phyloP scores from a whole-genome alignment of 176 grass and related monocot genomes.

The Avena eriantha region DNA sequence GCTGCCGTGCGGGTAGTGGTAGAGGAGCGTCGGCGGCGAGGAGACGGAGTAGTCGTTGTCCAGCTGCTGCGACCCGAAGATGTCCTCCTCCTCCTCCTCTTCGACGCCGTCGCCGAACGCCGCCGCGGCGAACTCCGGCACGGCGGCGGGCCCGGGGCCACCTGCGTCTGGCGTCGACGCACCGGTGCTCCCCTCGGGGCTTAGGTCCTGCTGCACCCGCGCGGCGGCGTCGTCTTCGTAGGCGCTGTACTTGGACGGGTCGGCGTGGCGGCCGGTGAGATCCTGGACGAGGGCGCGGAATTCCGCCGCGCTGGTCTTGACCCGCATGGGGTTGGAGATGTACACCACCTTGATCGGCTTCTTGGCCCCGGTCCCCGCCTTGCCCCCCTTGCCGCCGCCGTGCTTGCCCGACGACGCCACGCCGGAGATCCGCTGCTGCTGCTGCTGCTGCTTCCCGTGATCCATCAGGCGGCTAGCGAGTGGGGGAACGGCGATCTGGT shows the following conservation, averaged over 20 bases:
- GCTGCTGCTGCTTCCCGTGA: slow-evolving; percentile 27
- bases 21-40: slow-evolving; percentile 58
- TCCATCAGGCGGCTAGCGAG: slow-evolving; percentile 35
- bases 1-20: slow-evolving; percentile 47
- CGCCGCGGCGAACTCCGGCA: slow-evolving; percentile 6
- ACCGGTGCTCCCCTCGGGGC: slow-evolving; percentile 31
- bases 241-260: slow-evolving; percentile 62
- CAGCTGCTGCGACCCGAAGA: slow-evolving; percentile 54
- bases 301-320: slow-evolving; percentile 61
- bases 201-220: neutral
- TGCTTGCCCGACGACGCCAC: slow-evolving; percentile 35
- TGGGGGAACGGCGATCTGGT: slow-evolving; percentile 31
- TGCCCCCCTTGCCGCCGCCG: slow-evolving; percentile 27
- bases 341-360: slow-evolving; percentile 90
- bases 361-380: slow-evolving; percentile 45
- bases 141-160: slow-evolving; percentile 5
- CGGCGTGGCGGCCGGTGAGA: slow-evolving; percentile 80
- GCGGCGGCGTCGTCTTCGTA: slow-evolving; percentile 18
- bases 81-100: neutral
- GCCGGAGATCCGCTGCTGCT: slow-evolving; percentile 15
- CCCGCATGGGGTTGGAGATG: slow-evolving; percentile 89
- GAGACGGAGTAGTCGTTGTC: slow-evolving; percentile 49
- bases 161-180: slow-evolving; percentile 1
- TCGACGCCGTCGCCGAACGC: slow-evolving; percentile 24
- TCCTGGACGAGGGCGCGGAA: slow-evolving; percentile 85